Base-by-base conservation (phyloP, 352 stramenopile species). In the Aphanomyces euteiches region DNA sequence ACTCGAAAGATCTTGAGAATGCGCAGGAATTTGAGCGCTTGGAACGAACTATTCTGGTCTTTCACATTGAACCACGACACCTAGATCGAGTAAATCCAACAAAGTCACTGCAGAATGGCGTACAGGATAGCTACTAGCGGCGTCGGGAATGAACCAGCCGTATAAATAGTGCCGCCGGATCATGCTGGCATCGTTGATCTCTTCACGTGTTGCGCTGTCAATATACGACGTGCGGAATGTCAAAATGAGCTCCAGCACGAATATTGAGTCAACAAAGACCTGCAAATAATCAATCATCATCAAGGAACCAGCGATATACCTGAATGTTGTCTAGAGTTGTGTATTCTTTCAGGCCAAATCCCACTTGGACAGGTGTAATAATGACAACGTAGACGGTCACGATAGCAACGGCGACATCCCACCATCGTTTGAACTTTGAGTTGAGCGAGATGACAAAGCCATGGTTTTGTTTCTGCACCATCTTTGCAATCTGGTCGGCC, bases 211-310 rank as follows among this genome's bases (percentile, higher is more conserved):
- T 4, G 78, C 74, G 7, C 85, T 77, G 72, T 88, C 79, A 66
- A 88, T 77, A 67, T 83, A 90, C 53, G 79, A 88, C 12, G 80
- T 90, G 48, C 87, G 82, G 43, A 87, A 87, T 50, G 87, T 90
- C 5, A 87, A 72, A 0, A 78, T 67, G 40, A 84, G 80, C 71
- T 88, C 82, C 28, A 80, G 65, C 8, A 88, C 66, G 58, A 85
- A 90, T 34, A 88, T 78, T 3, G 85, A 21, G 67, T 90, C 82
- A 7, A 90, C 73, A 8, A 82, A 43, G 17, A 56, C 19, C 59
- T 67, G 21, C 21, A 37, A 43, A 3, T 13, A 39, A 39, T 63
- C 21, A 37, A 39, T 15, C 3, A 19, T 12, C 21, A 50, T 40
- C 17, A 47, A 17, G 50, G 21, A 21, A 36, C 15, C 1, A 19